Percentiles rank a stretch among this genome's conserved stretches.
Conservation (phyloP, 306 rosid species). For the Acacia acuminata region DNA sequence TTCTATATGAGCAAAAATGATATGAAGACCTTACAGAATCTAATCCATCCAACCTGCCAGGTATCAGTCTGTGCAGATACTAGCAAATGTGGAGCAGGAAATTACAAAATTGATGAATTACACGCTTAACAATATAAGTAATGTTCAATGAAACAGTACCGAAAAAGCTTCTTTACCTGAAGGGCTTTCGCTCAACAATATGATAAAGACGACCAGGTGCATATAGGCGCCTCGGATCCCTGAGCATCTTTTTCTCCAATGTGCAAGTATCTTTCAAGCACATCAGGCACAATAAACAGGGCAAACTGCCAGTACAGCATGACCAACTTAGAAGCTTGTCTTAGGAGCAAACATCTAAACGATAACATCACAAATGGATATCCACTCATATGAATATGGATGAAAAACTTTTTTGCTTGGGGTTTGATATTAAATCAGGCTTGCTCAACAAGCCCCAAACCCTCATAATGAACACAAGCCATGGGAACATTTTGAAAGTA, state of each 20-base stretch:
- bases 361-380: slow-evolving; percentile 15
- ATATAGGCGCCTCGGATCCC: slow-evolving; percentile 89
- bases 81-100: neutral
- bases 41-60: neutral
- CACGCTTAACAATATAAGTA: neutral
- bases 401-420: neutral
- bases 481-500: neutral
- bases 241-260: slow-evolving; percentile 78
- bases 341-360: slow-evolving; percentile 19
- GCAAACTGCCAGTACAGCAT: slow-evolving; percentile 68
- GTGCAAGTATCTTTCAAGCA: slow-evolving; percentile 97
- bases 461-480: slow-evolving; percentile 17
- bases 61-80: neutral
- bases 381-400: slow-evolving; percentile 27
- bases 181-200: slow-evolving; percentile 91
- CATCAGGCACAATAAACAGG: slow-evolving; percentile 79
- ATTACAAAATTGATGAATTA: neutral
- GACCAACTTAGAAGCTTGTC: slow-evolving; percentile 33
- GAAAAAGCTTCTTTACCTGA: slow-evolving; percentile 60
- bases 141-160: neutral
- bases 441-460: slow-evolving; percentile 17
- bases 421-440: slow-evolving; percentile 18
- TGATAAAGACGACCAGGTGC: slow-evolving; percentile 99
- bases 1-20: neutral
- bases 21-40: neutral